Base-by-base conservation (phyloP, 2,329 filamentous ascomycete genomes). In the Exophiala sp. region DNA sequence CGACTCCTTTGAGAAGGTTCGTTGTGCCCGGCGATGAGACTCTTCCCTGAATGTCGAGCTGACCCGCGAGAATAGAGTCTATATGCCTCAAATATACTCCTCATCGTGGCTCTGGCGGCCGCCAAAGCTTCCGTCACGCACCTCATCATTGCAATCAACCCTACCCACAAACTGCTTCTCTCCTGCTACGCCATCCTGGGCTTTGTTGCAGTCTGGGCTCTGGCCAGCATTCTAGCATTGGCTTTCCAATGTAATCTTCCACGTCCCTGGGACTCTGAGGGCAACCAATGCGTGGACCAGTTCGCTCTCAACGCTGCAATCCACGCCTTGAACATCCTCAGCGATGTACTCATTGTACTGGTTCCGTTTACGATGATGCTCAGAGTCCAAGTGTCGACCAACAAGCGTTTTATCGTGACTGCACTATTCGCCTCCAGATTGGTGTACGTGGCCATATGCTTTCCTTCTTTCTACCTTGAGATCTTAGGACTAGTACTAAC, bases 111-210 rank as follows among this genome's bases (percentile, higher is more conserved):
- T 3, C 13, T 59, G 7, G 58, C 60, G 32, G 48, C 50, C 24
- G 48, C 61, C 21, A 62, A 62, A 53, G 53, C 55, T 19, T 55
- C 61, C 2, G 53, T 62, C 34, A 56, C 58, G 35, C 30, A 58
- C 21, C 50, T 63, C 14, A 41, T 63, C 23, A 60, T 62, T 41
- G 52, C 55, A 7, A 62, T 62, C 46, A 61, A 59, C 16, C 61
- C 59, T 3, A 43, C 58, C 13, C 45, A 46, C 23, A 24, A 24
- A n/a, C 43, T 62, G n/a, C 47, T 60, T 22, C 19, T 50, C 16
- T 53, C 52, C 11, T 61, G 59, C 43, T 52, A 54, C 19, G 46
- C 21, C 11, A 41, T 57, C 19, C 49, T 60, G 27, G 59, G 43
- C 6, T 38, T 53, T 32, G 34, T 58, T 19, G 43, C 21, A 5